Evolutionary conservation across 1,284 basidiomycete genomes (phyloP), one percentile per base, ranked within the genome.

Genomic region (Cryptococcus floricola): DNA sequence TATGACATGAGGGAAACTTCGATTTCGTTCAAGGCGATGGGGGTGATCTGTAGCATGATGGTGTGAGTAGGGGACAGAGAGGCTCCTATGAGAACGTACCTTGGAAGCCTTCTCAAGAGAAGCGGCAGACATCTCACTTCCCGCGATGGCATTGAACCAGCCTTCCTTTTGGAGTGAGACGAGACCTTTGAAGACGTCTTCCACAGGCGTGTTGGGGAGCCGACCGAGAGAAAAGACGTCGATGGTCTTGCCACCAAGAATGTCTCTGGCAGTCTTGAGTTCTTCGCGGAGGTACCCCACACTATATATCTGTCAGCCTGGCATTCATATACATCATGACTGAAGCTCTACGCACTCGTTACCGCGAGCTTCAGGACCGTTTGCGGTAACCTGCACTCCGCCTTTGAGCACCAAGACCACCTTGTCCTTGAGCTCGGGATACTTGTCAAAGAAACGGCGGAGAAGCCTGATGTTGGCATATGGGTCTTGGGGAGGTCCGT

Each of bases 341-440:
- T 13, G 43, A 16, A 23, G 43, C 8, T 27, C 7, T 12, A 59
- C 51, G 56, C 41, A 60, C 58, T 60, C 58, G 37, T 5, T 34
- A 34, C 53, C 19, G 51, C 46, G 14, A 6, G 23, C 2, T 23
- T 23, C 41, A 5, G 52, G 49, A 13, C 16, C n/a, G 6, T 50
- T 38, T 2, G 38, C 48, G n/a, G 58, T 55, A 4, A 58, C 52
- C 2, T 58, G 54, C 1, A 68, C 39, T 5, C 80, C 82, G 9
- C 83, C 82, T 74, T 83, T 78, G 56, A 79, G 67, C n/a, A 74
- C 81, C 19, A 85, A 70, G 57, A 82, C 78, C 13, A 81, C 76
- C 66, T 78, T 81, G 37, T 81, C 79, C 10, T 76, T 78, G 66
- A 83, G 82, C 51, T 81, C 79, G 0, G 84, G 84, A 66, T 84